These are phyloP conservation scores for Suillus hirtellus DNA, from an alignment of 768 basidiomycete species.

Conservation along the genomic window DNA sequence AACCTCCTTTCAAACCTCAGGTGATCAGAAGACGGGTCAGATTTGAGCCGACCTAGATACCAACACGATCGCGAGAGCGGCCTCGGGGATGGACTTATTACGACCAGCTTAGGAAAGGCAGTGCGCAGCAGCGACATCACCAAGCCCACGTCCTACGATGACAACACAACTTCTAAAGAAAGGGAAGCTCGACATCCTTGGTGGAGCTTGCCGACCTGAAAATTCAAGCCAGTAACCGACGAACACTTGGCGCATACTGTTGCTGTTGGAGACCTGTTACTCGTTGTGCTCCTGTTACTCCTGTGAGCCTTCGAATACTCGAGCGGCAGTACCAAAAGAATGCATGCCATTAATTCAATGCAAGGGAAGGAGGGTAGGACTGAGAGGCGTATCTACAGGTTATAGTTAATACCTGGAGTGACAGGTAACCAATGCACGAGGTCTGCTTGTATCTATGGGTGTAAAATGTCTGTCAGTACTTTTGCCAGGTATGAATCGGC, in stretches of 20 bases:
- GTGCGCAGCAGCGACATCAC: conserved; percentile 48
- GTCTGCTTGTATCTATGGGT: conserved; percentile 17
- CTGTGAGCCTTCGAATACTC: background rate
- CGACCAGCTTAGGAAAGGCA: conserved; percentile 48
- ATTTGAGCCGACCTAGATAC: conserved; percentile 49
- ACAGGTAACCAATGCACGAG: background rate
- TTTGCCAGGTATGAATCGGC: background rate
- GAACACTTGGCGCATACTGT: background rate
- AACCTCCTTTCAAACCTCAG: conserved; percentile 48
- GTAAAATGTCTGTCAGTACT: conserved; percentile 13
- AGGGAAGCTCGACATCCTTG: conserved; percentile 25
- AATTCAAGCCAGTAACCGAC: background rate
- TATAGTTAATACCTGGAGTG: conserved; percentile 13
- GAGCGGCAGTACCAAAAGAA: background rate
- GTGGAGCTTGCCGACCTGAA: conserved; percentile 20
- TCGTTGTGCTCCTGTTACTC: background rate
- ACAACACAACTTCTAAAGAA: conserved; percentile 33
- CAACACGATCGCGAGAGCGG: conserved; percentile 40
- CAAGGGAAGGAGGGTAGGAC: background rate
- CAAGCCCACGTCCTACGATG: conserved; percentile 53
- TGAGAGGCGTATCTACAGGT: background rate
- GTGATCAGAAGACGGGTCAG: conserved; percentile 46
- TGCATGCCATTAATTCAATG: background rate
- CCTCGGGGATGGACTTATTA: conserved; percentile 48
- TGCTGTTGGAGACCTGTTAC: background rate